phyloP scores from a whole-genome alignment of 2,329 filamentous ascomycete genomes.

The Ascocoryne sarcoides region DNA sequence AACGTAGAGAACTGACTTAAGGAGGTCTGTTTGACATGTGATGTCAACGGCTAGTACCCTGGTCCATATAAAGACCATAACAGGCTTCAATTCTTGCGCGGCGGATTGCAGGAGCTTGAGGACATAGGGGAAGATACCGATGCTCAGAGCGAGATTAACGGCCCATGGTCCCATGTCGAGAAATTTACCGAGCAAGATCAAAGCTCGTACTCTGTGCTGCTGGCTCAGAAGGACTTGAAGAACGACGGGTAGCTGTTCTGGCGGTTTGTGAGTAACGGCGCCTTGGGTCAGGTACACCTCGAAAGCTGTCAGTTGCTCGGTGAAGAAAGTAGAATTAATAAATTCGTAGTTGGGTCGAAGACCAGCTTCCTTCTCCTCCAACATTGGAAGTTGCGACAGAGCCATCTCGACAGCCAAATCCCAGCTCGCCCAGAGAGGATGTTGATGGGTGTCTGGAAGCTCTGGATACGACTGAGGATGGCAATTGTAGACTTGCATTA shows the following conservation, averaged over 20 bases:
- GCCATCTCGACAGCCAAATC: slow-evolving; percentile 96
- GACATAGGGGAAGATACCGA: slow-evolving; percentile 98
- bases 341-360: slow-evolving; percentile 69
- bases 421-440: slow-evolving; percentile 96
- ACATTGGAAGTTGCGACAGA: slow-evolving; percentile 74
- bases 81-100: slow-evolving; percentile 86
- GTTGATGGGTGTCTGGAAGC: slow-evolving; percentile 89
- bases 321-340: slow-evolving; percentile 90
- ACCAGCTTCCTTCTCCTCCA: slow-evolving; percentile 69
- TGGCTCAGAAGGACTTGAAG: slow-evolving; percentile 93
- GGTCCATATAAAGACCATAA: slow-evolving; percentile 99
- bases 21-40: slow-evolving; percentile 82
- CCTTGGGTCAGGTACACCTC: slow-evolving; percentile 86
- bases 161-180: slow-evolving; percentile 95
- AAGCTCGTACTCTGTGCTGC: slow-evolving; percentile 80
- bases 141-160: slow-evolving; percentile 93
- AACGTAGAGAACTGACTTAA: slow-evolving; percentile 46
- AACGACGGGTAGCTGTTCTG: slow-evolving; percentile 92
- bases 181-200: slow-evolving; percentile 89
- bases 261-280: slow-evolving; percentile 75
- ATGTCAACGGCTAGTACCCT: slow-evolving; percentile 91
- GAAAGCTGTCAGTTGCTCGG: slow-evolving; percentile 93
- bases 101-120: slow-evolving; percentile 92
- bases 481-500: slow-evolving; percentile 95
- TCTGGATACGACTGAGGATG: slow-evolving; percentile 86